Conservation (phyloP, 1,284 basidiomycete genomes). For the Fomitopsis schrenkii region DNA sequence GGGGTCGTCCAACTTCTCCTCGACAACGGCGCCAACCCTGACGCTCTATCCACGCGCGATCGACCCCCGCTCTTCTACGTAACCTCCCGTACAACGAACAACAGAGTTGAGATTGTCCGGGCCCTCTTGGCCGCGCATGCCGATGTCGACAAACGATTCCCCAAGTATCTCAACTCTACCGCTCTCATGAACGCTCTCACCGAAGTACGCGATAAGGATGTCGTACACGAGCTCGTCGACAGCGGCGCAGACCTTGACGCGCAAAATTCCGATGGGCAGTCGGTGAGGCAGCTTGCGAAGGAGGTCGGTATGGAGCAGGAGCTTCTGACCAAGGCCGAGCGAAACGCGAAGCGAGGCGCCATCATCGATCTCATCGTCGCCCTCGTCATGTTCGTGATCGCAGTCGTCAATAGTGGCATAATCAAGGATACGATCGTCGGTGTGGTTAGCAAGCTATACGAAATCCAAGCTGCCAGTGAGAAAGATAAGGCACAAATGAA, state of each 20-base stretch:
- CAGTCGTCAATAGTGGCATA: background rate
- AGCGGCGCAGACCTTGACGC: background rate
- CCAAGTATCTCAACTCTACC: background rate
- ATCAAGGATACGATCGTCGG: background rate
- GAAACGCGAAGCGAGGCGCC: background rate
- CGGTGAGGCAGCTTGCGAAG: conserved; percentile 3
- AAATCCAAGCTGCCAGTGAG: background rate
- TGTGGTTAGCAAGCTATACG: background rate
- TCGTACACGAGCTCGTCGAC: conserved; percentile 7
- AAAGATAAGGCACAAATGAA: background rate
- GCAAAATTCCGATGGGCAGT: background rate
- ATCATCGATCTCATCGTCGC: conserved; percentile 1
- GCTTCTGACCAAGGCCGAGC: background rate
- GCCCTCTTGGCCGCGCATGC: conserved; percentile 3
- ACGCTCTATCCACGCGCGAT: background rate
- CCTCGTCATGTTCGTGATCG: conserved; percentile 1
- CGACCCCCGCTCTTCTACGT: conserved; percentile 7
- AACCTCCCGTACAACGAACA: background rate
- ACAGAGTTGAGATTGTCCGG: conserved; percentile 4
- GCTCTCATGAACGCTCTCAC: conserved; percentile 9
- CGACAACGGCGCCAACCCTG: conserved; percentile 3
- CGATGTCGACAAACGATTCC: background rate
- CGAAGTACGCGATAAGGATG: background rate
- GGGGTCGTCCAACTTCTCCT: conserved; percentile 6
- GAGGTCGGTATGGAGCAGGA: conserved; percentile 2